Evolutionary conservation across 2,329 filamentous ascomycete genomes (phyloP).

Genomic region (Monilinia polystroma): DNA sequence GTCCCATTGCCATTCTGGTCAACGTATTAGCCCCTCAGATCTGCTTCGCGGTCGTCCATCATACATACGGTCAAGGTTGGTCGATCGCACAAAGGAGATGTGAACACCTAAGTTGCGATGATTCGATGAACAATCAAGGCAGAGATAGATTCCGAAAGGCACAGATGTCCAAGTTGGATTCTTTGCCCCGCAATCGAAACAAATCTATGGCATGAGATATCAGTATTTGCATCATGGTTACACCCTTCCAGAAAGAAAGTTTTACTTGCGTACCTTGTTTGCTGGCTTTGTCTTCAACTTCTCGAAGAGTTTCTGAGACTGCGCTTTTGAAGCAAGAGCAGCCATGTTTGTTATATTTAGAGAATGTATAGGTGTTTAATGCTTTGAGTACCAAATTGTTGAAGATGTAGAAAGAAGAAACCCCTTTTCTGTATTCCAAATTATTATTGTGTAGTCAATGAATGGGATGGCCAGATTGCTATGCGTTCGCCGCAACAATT

Average conservation of each 20-base stretch:
- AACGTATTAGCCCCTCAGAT: conserved; percentile 32
- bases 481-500: conserved; percentile 24
- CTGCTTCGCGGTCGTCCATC: conserved; percentile 22
- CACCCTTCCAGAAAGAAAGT: conserved; percentile 31
- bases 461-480: conserved; percentile 36
- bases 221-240: conserved; percentile 24
- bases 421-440: conserved; percentile 27
- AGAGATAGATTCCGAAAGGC: conserved; percentile 95
- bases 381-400: not conserved
- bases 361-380: conserved; percentile 11
- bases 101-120: conserved; percentile 97
- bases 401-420: conserved; percentile 4
- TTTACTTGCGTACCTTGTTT: conserved; percentile 70
- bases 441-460: not conserved
- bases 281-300: conserved; percentile 92
- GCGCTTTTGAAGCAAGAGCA: conserved; percentile 76
- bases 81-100: conserved; percentile 98
- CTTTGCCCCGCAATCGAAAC: conserved; percentile 97
- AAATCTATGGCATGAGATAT: conserved; percentile 60
- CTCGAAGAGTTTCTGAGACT: conserved; percentile 97
- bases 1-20: conserved; percentile 94
- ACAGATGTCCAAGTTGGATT: conserved; percentile 99
- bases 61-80: conserved; percentile 91
- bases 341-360: conserved; percentile 51
- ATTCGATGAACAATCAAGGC: conserved; percentile 94